A percentile compares a stretch with the other conserved stretches of the same genome.
Evolutionary conservation across 192 early-diverging fungal genomes (phyloP).

Genomic region (Cladochytrium replicatum): DNA sequence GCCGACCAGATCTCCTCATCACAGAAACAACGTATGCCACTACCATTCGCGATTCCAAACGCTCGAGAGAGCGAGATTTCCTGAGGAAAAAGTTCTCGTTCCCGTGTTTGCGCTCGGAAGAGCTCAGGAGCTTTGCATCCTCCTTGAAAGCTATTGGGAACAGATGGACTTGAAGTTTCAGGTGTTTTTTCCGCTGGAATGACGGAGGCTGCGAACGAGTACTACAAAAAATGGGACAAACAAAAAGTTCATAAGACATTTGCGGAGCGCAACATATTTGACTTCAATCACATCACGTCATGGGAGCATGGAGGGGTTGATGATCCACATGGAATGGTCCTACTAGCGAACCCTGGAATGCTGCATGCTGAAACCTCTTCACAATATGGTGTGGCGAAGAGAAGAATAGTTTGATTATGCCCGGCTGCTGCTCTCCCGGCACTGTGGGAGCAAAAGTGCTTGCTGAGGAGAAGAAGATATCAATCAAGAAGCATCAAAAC

Average conservation of each 20-base stretch:
- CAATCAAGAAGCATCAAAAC: conserved; percentile 62
- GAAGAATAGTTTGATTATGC: conserved; percentile 95
- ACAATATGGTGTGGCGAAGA: conserved; percentile 89
- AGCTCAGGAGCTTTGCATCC: conserved; percentile 93
- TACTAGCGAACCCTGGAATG: conserved; percentile 98
- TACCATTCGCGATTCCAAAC: conserved; percentile 87
- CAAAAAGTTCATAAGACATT: conserved; percentile 89
- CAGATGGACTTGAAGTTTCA: conserved; percentile 80
- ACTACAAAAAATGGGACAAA: conserved; percentile 98
- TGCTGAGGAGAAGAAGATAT: conserved; percentile 74
- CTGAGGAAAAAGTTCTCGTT: conserved; percentile 89
- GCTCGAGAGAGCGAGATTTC: conserved; percentile 87
- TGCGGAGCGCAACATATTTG: conserved; percentile 90
- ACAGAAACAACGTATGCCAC: conserved; percentile 97
- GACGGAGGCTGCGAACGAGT: conserved; percentile 87
- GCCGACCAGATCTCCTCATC: conserved; percentile 84
- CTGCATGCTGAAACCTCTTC: conserved; percentile 92
- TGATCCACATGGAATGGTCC: conserved; percentile 80
- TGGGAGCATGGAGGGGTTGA: conserved; percentile 63
- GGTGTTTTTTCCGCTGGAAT: conserved; percentile 93
- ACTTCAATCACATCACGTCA: conserved; percentile 85
- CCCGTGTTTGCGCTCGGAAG: conserved; percentile 96
- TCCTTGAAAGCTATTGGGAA: conserved; percentile 93
- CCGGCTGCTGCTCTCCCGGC: conserved; percentile 93
- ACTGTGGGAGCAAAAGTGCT: conserved; percentile 93